Conservation (phyloP, 306 rosid species). For the Cucurbita ficifolia region DNA sequence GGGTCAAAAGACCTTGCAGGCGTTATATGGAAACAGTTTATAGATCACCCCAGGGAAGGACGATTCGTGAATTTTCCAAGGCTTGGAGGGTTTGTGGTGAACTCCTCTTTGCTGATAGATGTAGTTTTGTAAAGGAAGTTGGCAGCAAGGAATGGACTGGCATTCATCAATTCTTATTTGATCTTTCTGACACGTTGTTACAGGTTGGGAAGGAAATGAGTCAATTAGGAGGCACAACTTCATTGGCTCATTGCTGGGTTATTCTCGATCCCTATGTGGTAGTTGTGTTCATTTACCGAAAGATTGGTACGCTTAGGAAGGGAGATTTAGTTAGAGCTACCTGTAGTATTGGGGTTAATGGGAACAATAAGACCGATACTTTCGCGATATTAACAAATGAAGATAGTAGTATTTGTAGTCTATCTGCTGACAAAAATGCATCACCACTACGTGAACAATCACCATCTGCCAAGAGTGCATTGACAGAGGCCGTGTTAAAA, state of each 20-base stretch:
- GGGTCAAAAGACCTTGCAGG: constrained; percentile 61
- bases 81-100: constrained; percentile 88
- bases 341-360: constrained; percentile 18
- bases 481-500: background rate
- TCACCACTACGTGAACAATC: constrained; percentile 19
- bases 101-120: constrained; percentile 35
- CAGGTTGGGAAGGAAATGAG: constrained; percentile 37
- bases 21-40: constrained; percentile 51
- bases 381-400: constrained; percentile 15
- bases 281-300: constrained; percentile 46
- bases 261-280: constrained; percentile 76
- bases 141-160: constrained; percentile 47
- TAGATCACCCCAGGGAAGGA: constrained; percentile 65
- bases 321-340: constrained; percentile 65
- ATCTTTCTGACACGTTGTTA: constrained; percentile 45
- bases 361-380: constrained; percentile 13
- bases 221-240: constrained; percentile 21
- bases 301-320: constrained; percentile 72
- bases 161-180: constrained; percentile 57
- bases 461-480: constrained; percentile 15
- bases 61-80: constrained; percentile 59
- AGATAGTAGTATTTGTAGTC: constrained; percentile 1
- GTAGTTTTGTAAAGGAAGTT: constrained; percentile 20
- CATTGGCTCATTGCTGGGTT: constrained; percentile 62
- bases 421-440: constrained; percentile 14